A percentile compares a stretch with the other conserved stretches of the same genome.
These are phyloP conservation scores for Phytophthora rubi DNA, from an alignment of 352 stramenopile species.

Conservation along the genomic window DNA sequence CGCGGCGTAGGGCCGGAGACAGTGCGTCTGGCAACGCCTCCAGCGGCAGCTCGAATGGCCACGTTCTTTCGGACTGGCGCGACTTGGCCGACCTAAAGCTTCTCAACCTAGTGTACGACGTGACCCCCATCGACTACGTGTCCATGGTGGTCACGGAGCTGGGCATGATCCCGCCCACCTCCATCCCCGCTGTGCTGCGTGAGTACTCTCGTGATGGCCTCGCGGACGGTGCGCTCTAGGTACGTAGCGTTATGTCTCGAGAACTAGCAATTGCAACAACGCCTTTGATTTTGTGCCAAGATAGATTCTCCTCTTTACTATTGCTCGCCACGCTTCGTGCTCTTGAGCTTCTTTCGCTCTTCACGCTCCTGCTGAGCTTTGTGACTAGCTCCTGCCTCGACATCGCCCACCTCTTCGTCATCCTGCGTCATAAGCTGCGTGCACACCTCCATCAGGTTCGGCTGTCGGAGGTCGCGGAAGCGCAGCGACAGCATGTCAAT, in stretches of 20 bases:
- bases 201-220: conserved; percentile 89
- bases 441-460: conserved; percentile 69
- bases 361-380: conserved; percentile 28
- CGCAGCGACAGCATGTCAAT: conserved; percentile 81
- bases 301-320: conserved; percentile 7
- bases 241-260: conserved; percentile 13
- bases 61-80: conserved; percentile 87
- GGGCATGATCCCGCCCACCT: conserved; percentile 97
- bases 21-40: conserved; percentile 7
- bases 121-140: conserved; percentile 97
- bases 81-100: conserved; percentile 78
- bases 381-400: conserved; percentile 20
- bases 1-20: conserved; percentile 26
- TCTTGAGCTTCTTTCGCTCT: conserved; percentile 33
- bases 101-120: conserved; percentile 94
- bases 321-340: conserved; percentile 19
- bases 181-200: conserved; percentile 96
- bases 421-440: conserved; percentile 60
- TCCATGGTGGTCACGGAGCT: conserved; percentile 98
- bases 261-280: conserved; percentile 14
- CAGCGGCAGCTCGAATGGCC: conserved; percentile 23
- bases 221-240: conserved; percentile 45
- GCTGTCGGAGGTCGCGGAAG: conserved; percentile 69
- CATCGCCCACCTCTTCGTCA: conserved; percentile 41
- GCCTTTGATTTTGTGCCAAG: conserved; percentile 28